Conservation (phyloP, 108 stramenopile species). For the Skeletonema potamos region DNA sequence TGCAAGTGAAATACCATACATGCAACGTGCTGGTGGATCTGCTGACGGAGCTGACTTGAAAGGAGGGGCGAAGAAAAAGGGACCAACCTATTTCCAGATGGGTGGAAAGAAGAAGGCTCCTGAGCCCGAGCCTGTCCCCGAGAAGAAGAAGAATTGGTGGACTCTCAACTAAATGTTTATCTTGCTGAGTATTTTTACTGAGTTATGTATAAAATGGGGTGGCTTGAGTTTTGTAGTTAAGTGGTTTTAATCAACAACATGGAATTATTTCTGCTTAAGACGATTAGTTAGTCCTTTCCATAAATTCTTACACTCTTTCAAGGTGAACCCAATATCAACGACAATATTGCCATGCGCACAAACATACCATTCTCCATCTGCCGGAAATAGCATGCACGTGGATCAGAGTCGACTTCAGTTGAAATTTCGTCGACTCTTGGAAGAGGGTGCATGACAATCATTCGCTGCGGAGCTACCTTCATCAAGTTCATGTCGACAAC, state of each 20-base stretch:
- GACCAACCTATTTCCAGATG: constrained; percentile 29
- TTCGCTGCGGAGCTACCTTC: constrained; percentile 58
- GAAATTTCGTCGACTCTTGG: constrained; percentile 92
- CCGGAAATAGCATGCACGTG: constrained; percentile 96
- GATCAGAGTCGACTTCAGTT: constrained; percentile 91
- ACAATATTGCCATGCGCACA: constrained; percentile 95
- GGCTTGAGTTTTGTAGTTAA: neutral
- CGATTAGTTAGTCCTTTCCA: neutral
- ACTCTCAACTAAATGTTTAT: constrained; percentile 49
- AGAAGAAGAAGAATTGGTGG: constrained; percentile 85
- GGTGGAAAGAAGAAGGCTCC: constrained; percentile 55
- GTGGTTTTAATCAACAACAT: neutral
- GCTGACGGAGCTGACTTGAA: constrained; percentile 80
- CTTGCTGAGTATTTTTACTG: neutral
- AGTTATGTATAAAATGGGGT: neutral
- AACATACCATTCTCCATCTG: constrained; percentile 99
- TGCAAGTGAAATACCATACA: constrained; percentile 82
- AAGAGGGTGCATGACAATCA: constrained; percentile 93
- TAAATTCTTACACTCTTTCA: neutral
- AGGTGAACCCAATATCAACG: constrained; percentile 66
- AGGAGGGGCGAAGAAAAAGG: constrained; percentile 58
- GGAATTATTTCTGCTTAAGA: neutral
- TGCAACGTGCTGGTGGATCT: constrained; percentile 82
- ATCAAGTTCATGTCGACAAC: constrained; percentile 80
- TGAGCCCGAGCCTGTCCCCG: constrained; percentile 54